Percentiles rank a stretch among this genome's conserved stretches.
phyloP scores from a whole-genome alignment of 768 basidiomycete genomes.

The Agrocybe pediades region DNA sequence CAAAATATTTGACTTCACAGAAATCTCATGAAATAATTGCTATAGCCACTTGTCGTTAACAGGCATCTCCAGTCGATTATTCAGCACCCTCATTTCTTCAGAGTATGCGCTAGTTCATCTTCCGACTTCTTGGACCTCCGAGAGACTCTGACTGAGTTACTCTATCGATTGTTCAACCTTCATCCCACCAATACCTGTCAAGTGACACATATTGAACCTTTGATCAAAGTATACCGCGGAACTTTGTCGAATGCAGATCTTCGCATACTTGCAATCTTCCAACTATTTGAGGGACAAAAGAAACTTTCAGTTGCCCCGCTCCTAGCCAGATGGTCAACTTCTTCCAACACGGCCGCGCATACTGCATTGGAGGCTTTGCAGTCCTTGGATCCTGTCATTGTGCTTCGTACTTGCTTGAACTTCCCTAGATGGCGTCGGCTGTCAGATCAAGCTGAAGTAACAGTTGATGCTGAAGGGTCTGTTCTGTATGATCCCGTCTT shows the following conservation, averaged over 20 bases:
- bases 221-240: conserved; percentile 75
- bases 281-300: conserved; percentile 73
- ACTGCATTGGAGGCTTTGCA: conserved; percentile 66
- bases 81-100: conserved; percentile 66
- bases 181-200: conserved; percentile 88
- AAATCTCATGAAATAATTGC: not conserved
- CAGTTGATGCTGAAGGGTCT: conserved; percentile 31
- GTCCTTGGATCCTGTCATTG: conserved; percentile 64
- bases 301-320: conserved; percentile 65
- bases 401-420: conserved; percentile 69
- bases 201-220: conserved; percentile 76
- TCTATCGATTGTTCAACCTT: conserved; percentile 69
- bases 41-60: conserved; percentile 70
- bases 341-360: conserved; percentile 40
- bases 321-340: conserved; percentile 65
- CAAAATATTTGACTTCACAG: no score
- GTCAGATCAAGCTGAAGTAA: conserved; percentile 32
- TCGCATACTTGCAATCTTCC: conserved; percentile 72
- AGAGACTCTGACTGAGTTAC: conserved; percentile 51
- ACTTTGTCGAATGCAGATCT: conserved; percentile 68
- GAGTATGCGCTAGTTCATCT: conserved; percentile 33
- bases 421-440: conserved; percentile 71
- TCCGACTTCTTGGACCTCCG: conserved; percentile 31
- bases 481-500: conserved; percentile 82
- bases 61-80: conserved; percentile 75